A percentile compares a stretch with the other conserved stretches of the same genome.
phyloP scores from a whole-genome alignment of 163 green algal species.

The Chlorella variabilis region DNA sequence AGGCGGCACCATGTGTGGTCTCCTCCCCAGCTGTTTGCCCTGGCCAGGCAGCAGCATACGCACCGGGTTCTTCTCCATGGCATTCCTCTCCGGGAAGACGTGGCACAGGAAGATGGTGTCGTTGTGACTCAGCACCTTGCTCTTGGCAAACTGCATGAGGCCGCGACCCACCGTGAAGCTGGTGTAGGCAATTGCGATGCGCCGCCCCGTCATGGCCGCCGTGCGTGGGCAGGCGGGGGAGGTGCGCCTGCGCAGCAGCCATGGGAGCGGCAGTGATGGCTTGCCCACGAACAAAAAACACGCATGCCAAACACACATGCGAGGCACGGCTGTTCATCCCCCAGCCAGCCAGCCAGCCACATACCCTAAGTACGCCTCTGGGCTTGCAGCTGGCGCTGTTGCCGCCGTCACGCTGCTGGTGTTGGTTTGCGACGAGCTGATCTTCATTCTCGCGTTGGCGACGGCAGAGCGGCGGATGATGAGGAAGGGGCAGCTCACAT shows the following conservation, averaged over 20 bases:
- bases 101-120: constrained; percentile 50
- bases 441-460: constrained; percentile 33
- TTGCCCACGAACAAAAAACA: too few relatives aligned
- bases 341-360: too few relatives aligned
- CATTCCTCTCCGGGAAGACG: too few relatives aligned
- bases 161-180: constrained; percentile 19
- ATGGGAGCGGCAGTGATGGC: background rate
- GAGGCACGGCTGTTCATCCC: too few relatives aligned
- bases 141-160: constrained; percentile 26
- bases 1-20: background rate
- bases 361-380: too few relatives aligned
- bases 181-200: constrained; percentile 53
- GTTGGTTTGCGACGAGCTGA: background rate
- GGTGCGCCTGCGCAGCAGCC: background rate
- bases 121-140: constrained; percentile 22
- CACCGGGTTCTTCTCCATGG: constrained; percentile 6
- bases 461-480: constrained; percentile 43
- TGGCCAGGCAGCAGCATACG: background rate
- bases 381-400: background rate
- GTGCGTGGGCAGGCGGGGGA: background rate
- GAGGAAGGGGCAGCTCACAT: constrained; percentile 45
- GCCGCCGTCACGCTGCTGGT: too few relatives aligned
- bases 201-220: background rate
- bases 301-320: too few relatives aligned
- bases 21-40: too few relatives aligned